Conservation (phyloP, 1,284 basidiomycete genomes). For the Bjerkandera adusta region DNA sequence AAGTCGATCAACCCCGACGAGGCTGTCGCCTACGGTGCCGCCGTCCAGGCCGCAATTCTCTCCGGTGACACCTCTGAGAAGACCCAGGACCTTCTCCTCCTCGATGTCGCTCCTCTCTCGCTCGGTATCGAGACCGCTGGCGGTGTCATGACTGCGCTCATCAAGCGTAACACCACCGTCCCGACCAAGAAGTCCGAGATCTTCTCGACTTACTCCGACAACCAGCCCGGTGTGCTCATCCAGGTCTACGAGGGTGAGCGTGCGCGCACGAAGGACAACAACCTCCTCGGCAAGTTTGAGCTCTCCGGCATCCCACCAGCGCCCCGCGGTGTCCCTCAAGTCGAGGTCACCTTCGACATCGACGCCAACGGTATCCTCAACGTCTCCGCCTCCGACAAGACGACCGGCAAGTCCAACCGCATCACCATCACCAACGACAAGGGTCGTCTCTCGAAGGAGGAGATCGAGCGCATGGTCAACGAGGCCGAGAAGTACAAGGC, state of each 20-base stretch:
- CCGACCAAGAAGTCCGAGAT: constrained; percentile 99
- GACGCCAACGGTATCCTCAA: constrained; percentile 99
- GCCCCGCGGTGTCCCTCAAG: constrained; percentile 97
- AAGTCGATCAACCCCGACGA: constrained; percentile 99
- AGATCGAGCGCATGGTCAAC: constrained; percentile 96
- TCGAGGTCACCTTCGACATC: constrained; percentile 98
- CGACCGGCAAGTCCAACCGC: constrained; percentile 93
- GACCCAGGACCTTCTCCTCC: constrained; percentile 88
- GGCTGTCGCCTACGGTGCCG: constrained; percentile 98
- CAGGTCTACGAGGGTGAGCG: constrained; percentile 99
- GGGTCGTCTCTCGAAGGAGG: constrained; percentile 97
- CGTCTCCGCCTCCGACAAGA: constrained; percentile 96
- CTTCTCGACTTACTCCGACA: constrained; percentile 99
- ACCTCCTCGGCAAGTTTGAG: constrained; percentile 98
- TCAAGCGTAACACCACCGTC: constrained; percentile 98
- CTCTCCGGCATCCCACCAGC: constrained; percentile 97
- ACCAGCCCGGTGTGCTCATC: constrained; percentile 98
- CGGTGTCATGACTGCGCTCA: constrained; percentile 97
- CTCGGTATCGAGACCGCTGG: constrained; percentile 99
- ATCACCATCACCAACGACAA: constrained; percentile 99
- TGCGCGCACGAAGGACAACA: constrained; percentile 99
- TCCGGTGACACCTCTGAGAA: constrained; percentile 98
- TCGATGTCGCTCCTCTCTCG: constrained; percentile 96
- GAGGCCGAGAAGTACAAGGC: constrained; percentile 94
- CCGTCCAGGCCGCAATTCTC: constrained; percentile 98